Evolutionary conservation across 140 eudicot species (phyloP), one percentile per base, ranked within the genome.

Genomic region (Ambrosia hybrid): DNA sequence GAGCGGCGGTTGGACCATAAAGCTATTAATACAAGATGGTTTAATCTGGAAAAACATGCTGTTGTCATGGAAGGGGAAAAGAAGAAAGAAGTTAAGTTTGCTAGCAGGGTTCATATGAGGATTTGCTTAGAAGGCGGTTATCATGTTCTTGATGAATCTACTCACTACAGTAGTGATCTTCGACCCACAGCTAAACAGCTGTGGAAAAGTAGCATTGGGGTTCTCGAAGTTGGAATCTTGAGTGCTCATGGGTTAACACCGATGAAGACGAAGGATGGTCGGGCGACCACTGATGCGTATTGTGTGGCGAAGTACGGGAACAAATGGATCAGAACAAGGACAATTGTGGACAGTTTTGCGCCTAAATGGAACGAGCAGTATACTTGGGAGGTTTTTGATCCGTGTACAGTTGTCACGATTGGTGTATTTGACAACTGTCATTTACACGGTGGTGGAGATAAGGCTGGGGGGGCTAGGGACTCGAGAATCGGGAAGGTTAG

Each of bases 131-230:
- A 88, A 64, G 95, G 95, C 0, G 95, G 95, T 7, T 88, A 88
- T 70, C 95, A 88, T 33, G 95, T 88, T 7, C 66, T 88, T 63
- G 90, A 88, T n/a, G 95, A 88, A 76, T 80, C 90, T 9, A 82
- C 95, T 0, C 89, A 85, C 52, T 83, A 85, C 58, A 80, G 83
- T 67, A 88, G 95, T 36, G 90, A 85, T 57, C 81, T 80, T 10
- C 68, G 90, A 63, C 90, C 95, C 6, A 85, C 85, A 5, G 75
- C 95, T 10, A 88, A 75, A 33, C 76, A 72, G 73, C 71, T 88
- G 11, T 88, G 90, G 95, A 85, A 72, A 48, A 72, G 15, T 30
- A 88, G 73, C 71, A 78, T 85, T 3, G 95, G 95, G 4, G 67
- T 85, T 57, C 68, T 88, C 2, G 95, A 88, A 72, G 38, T 88